Conservation (phyloP, 176 grass and related monocot species). For the Lolium perenne region DNA sequence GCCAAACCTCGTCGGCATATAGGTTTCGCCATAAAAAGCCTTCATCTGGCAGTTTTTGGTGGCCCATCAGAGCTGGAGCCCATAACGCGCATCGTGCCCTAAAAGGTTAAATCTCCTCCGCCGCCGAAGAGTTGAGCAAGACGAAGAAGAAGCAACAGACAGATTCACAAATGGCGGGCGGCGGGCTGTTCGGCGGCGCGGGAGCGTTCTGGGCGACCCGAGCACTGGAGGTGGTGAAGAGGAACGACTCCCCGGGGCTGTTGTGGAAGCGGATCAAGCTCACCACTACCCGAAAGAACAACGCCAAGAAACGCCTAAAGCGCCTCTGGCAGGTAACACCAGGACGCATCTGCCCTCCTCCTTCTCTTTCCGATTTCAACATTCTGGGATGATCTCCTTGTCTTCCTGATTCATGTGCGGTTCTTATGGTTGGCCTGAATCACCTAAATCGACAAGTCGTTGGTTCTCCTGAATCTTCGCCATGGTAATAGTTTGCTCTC, state of each 20-base stretch:
- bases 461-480: neutral
- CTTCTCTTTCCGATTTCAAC: neutral
- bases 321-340: slow-evolving; percentile 83
- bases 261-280: slow-evolving; percentile 96
- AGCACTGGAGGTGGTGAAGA: slow-evolving; percentile 79
- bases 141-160: neutral
- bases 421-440: neutral
- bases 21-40: no score
- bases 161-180: slow-evolving; percentile 45
- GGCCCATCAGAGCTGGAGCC: neutral
- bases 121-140: neutral
- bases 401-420: neutral
- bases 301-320: slow-evolving; percentile 89
- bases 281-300: slow-evolving; percentile 89
- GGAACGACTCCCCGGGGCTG: slow-evolving; percentile 68
- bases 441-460: neutral
- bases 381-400: neutral
- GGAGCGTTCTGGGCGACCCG: slow-evolving; percentile 83
- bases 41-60: neutral
- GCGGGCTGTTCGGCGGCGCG: slow-evolving; percentile 55
- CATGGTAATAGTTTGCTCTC: neutral
- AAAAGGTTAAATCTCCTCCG: neutral
- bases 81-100: neutral
- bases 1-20: no score
- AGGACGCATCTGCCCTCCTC: neutral